phyloP scores from a whole-genome alignment of 257 asterid species.

The Solanum clarkiae region DNA sequence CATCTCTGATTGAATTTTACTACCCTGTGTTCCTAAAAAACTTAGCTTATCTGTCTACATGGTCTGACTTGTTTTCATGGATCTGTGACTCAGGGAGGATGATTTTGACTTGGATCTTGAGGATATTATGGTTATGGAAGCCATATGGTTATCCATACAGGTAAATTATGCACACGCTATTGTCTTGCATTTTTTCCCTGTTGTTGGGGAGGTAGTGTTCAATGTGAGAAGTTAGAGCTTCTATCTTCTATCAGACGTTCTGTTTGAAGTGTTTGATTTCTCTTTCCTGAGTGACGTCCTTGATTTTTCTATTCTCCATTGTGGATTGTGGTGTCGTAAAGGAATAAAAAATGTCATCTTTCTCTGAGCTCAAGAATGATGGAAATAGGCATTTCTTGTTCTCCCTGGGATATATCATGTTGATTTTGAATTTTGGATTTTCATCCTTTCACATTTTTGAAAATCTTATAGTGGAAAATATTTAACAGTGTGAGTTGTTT shows the following conservation, averaged over 20 bases:
- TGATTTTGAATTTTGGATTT: neutral
- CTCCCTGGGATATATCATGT: neutral
- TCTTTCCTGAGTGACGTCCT: neutral
- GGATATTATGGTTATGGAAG: constrained; percentile 99
- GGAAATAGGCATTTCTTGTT: neutral
- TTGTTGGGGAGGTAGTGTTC: neutral
- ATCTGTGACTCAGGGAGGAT: constrained; percentile 50
- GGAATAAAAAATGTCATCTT: neutral
- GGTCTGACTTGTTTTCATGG: neutral
- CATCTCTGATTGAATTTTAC: neutral
- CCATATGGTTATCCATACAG: constrained; percentile 97
- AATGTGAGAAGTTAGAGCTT: neutral
- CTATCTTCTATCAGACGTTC: neutral
- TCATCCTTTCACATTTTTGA: neutral
- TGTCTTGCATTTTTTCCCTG: neutral
- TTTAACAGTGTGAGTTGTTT: neutral
- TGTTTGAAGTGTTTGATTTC: neutral
- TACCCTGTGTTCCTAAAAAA: neutral
- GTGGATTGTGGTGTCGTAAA: neutral
- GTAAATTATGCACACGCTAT: constrained; percentile 15
- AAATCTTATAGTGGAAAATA: neutral
- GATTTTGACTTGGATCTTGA: constrained; percentile 93
- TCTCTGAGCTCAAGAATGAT: neutral
- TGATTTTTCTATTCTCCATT: neutral
- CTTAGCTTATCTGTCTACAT: neutral